A percentile compares a stretch with the other conserved stretches of the same genome.
Conservation (phyloP, 805 yeast genomes). For the Yarrowia hollandica region DNA sequence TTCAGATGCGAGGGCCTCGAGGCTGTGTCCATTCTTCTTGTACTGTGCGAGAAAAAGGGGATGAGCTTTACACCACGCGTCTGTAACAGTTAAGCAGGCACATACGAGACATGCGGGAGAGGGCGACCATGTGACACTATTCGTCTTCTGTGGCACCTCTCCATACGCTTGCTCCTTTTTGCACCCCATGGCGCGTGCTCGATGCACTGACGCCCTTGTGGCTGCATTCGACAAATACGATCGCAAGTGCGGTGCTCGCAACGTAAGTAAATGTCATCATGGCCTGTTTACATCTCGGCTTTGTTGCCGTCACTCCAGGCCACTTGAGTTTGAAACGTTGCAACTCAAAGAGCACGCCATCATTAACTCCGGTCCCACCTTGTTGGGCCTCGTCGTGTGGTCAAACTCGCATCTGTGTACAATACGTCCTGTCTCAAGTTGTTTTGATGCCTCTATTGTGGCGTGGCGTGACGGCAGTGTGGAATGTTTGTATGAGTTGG, state of each 20-base stretch:
- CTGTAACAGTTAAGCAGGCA: neutral
- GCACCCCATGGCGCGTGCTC: too few species aligned
- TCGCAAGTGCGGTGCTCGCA: neutral
- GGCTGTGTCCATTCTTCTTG: slow-evolving; percentile 26
- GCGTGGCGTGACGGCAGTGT: neutral
- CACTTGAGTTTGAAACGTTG: slow-evolving; percentile 21
- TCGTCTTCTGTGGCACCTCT: too few species aligned
- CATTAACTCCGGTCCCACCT: slow-evolving; percentile 6
- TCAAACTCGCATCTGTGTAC: neutral
- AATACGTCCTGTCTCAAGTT: neutral
- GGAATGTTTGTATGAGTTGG: neutral
- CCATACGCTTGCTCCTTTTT: too few species aligned
- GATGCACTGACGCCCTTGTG: neutral
- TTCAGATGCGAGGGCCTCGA: slow-evolving; percentile 1
- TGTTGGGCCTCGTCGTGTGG: neutral
- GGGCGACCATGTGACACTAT: neutral
- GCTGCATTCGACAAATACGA: neutral
- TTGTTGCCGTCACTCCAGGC: slow-evolving; percentile 5
- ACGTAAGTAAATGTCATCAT: slow-evolving; percentile 16
- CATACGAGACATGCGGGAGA: neutral
- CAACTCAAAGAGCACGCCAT: slow-evolving; percentile 22
- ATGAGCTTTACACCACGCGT: slow-evolving; percentile 14
- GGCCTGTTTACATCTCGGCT: slow-evolving; percentile 18
- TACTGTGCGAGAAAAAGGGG: slow-evolving; percentile 12
- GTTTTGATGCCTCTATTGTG: too few species aligned